These are phyloP conservation scores for Cyclospora cayetanensis DNA, from an alignment of 169 alveolate genomes.

Conservation along the genomic window DNA sequence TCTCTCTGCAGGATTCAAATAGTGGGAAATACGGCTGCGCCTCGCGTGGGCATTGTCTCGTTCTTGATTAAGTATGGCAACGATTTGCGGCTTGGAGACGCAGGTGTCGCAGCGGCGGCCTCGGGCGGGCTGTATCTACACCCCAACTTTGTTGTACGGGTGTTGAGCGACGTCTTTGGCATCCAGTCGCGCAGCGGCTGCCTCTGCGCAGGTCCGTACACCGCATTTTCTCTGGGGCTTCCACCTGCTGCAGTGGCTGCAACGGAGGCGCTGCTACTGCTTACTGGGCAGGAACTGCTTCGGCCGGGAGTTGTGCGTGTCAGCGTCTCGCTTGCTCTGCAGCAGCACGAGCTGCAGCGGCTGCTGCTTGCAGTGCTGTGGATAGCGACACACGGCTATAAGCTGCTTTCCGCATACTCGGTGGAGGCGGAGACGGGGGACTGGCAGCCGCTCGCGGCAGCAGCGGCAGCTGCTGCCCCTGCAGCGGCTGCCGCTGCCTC, in stretches of 20 bases:
- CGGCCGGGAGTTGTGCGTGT: constrained; percentile 94
- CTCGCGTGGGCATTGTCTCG: constrained; percentile 64
- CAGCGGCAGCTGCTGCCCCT: background rate
- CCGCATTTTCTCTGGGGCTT: constrained; percentile 75
- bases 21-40: background rate
- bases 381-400: constrained; percentile 93
- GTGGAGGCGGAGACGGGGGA: background rate
- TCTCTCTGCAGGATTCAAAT: constrained; percentile 7
- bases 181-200: constrained; percentile 95
- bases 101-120: too few relatives aligned
- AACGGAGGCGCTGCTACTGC: constrained; percentile 64
- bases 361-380: constrained; percentile 80
- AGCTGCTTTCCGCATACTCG: constrained; percentile 83
- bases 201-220: constrained; percentile 95
- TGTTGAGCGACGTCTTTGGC: constrained; percentile 94
- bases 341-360: constrained; percentile 81
- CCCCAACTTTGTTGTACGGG: constrained; percentile 90
- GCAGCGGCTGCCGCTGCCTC: background rate
- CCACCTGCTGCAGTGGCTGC: background rate
- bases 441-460: background rate
- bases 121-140: constrained; percentile 84
- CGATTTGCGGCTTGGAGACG: background rate
- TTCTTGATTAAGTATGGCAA: constrained; percentile 24
- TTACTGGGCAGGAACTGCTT: constrained; percentile 89
- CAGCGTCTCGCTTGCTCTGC: constrained; percentile 87